phyloP scores from a whole-genome alignment of 192 early-diverging fungal genomes.

The Entomortierella beljakovae region DNA sequence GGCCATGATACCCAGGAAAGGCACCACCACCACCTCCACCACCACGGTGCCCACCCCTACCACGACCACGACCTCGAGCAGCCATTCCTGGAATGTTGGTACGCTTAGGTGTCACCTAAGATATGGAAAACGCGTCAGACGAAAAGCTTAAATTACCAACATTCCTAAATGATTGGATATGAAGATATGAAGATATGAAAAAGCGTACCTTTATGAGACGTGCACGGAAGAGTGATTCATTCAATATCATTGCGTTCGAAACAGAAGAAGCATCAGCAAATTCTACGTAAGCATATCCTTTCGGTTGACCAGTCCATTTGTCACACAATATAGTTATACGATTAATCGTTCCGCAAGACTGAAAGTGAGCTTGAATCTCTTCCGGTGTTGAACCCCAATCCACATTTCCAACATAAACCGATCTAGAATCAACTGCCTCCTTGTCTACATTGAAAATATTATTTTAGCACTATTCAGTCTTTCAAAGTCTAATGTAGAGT shows the following conservation, averaged over 20 bases:
- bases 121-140: neutral
- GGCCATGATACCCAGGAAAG: constrained; percentile 58
- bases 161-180: neutral
- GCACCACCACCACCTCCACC: too few relatives aligned
- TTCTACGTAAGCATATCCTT: constrained; percentile 96
- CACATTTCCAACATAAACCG: constrained; percentile 96
- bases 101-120: constrained; percentile 84
- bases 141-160: neutral
- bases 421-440: constrained; percentile 85
- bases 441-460: constrained; percentile 53
- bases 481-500: neutral
- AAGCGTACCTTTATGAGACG: constrained; percentile 75
- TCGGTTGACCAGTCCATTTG: constrained; percentile 95
- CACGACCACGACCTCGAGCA: constrained; percentile 80
- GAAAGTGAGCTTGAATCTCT: constrained; percentile 95
- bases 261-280: constrained; percentile 90
- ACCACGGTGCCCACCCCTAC: constrained; percentile 77
- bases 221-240: constrained; percentile 92
- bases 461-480: neutral
- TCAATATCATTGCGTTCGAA: constrained; percentile 84
- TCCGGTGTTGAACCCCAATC: constrained; percentile 98
- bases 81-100: constrained; percentile 93
- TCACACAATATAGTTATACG: constrained; percentile 96
- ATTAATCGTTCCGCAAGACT: constrained; percentile 95
- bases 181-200: neutral